A percentile compares a stretch with the other conserved stretches of the same genome.
These are phyloP conservation scores for Hymenoscyphus linearis DNA, from an alignment of 2,329 filamentous ascomycete genomes.

Conservation along the genomic window DNA sequence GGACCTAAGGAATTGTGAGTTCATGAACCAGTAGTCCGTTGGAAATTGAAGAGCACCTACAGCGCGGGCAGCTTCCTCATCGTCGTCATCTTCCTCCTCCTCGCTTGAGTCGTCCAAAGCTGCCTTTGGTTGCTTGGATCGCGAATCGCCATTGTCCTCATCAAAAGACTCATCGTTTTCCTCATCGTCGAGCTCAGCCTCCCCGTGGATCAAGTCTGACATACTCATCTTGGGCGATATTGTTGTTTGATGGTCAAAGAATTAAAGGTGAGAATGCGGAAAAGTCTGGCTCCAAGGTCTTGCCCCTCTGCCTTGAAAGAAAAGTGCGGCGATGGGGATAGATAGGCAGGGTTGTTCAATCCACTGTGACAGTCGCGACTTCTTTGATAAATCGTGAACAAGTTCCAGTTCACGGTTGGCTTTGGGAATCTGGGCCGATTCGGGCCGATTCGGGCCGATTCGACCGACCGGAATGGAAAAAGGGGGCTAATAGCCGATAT, in stretches of 20 bases:
- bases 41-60: constrained; percentile 41
- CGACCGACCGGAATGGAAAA: too few species aligned
- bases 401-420: neutral
- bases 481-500: too few species aligned
- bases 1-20: constrained; percentile 53
- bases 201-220: constrained; percentile 74
- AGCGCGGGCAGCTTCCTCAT: constrained; percentile 75
- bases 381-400: neutral
- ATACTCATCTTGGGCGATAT: constrained; percentile 52
- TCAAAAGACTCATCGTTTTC: constrained; percentile 77
- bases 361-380: neutral
- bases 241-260: neutral
- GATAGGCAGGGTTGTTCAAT: neutral
- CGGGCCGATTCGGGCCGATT: too few species aligned
- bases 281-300: constrained; percentile 9
- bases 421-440: too few species aligned
- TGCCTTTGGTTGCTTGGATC: constrained; percentile 38
- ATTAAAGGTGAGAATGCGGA: constrained; percentile 1
- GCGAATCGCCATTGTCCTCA: constrained; percentile 63
- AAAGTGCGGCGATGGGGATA: neutral
- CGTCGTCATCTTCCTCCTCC: constrained; percentile 88
- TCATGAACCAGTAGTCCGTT: constrained; percentile 4
- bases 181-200: constrained; percentile 83
- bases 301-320: neutral
- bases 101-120: constrained; percentile 77